These are phyloP conservation scores for Garcia nutans DNA, from an alignment of 345 rosid genomes.

Conservation along the genomic window DNA sequence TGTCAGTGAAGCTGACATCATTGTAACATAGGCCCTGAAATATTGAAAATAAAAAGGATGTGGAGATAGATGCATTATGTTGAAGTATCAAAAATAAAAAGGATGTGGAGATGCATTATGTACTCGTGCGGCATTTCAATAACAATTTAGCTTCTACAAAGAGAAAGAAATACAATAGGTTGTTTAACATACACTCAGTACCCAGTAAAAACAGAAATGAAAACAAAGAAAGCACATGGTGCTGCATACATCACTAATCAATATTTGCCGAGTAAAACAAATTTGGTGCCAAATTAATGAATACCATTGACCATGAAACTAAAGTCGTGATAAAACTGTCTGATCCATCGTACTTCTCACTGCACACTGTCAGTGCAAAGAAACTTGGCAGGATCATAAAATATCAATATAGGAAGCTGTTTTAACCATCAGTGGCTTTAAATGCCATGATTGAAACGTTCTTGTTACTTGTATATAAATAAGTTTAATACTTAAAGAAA, in stretches of 20 bases:
- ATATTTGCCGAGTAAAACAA: too few relatives aligned
- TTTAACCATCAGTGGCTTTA: conserved; percentile 50
- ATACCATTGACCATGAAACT: not conserved
- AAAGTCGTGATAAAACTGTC: conserved; percentile 35
- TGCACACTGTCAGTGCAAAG: conserved; percentile 98
- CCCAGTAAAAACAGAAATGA: too few relatives aligned
- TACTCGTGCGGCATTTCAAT: not conserved
- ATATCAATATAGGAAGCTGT: conserved; percentile 72
- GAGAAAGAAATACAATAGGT: not conserved
- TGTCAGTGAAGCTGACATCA: not conserved
- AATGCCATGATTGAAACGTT: conserved; percentile 50
- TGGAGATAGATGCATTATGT: not conserved
- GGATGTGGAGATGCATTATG: too few relatives aligned
- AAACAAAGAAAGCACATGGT: too few relatives aligned
- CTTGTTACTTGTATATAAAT: not conserved
- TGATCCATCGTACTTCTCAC: conserved; percentile 98
- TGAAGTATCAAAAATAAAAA: too few relatives aligned
- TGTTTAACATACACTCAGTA: too few relatives aligned
- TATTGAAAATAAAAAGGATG: not conserved
- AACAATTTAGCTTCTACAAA: not conserved
- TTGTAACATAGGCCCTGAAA: not conserved
- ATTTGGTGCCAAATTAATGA: not conserved
- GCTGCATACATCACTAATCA: too few relatives aligned
- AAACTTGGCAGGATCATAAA: conserved; percentile 85
- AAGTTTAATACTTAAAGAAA: too few relatives aligned